Evolutionary conservation across 306 rosid genomes (phyloP), one percentile per base, ranked within the genome.

Genomic region (Cicer chorassanicum): DNA sequence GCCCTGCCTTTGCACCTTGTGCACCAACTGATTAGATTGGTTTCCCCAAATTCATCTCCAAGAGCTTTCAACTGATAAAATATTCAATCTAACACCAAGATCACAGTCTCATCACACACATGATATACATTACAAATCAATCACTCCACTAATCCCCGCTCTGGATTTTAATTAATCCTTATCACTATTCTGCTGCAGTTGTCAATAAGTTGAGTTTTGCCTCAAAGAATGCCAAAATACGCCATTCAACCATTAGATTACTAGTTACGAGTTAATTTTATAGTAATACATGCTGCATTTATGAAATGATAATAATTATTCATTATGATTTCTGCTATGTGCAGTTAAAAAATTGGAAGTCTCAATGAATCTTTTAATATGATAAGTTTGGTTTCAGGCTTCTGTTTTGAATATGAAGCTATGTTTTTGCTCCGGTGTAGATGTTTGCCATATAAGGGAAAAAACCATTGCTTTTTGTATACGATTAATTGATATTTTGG

Each of bases 401-500:
- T 78, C 4, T 59, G 62, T 56, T 21, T 46, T 56, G 10, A 21
- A 56, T 21, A 10, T 56, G 14, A 21, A 18, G 13, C 61, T 19
- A 19, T 13, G 4, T 14, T 53, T 15, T 7, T 21, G 63, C 14
- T 56, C 9, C 39, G 39, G 41, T 73, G 21, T 68, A 70, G 24
- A 42, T 14, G 16, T 12, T 9, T 64, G 2, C 62, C 41, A 40
- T 72, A 29, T 34, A 48, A 21, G 43, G 43, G 11, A 13, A 15
- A 36, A 6, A 29, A 34, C 19, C 15, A 40, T 70, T 57, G 49
- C 34, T 60, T 59, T 24, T 41, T 75, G 7, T n/a, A 9, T 53
- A 16, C 51, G 56, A 6, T 43, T 79, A 53, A 11, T 76, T 64
- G 62, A 72, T 56, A 18, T 56, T 71, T 51, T 75, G 63, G 65